Conservation (phyloP, 768 basidiomycete species). For the Cystobasidium tubakii region DNA sequence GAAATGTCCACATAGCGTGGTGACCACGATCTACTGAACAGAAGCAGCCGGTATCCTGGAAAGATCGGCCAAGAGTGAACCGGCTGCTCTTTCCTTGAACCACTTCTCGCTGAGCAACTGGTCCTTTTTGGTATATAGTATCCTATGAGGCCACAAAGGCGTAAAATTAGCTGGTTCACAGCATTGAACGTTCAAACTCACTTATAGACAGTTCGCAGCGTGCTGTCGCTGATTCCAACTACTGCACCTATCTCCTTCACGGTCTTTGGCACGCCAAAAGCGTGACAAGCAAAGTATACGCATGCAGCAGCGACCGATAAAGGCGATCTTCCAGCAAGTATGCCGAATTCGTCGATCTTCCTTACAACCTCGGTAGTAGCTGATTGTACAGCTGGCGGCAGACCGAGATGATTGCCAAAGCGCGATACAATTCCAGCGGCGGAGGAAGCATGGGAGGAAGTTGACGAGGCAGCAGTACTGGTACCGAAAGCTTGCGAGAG, state of each 20-base stretch:
- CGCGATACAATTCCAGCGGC: constrained; percentile 84
- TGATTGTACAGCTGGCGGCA: constrained; percentile 72
- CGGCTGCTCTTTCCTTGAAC: constrained; percentile 15
- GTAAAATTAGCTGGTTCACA: background rate
- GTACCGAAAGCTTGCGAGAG: constrained; percentile 19
- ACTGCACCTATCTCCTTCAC: constrained; percentile 81
- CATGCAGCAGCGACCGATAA: constrained; percentile 98
- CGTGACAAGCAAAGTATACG: constrained; percentile 82
- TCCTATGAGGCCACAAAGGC: background rate
- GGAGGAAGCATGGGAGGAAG: constrained; percentile 50
- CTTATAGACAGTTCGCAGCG: constrained; percentile 83
- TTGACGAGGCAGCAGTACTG: background rate
- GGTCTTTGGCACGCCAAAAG: constrained; percentile 68
- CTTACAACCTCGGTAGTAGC: constrained; percentile 77
- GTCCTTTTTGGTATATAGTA: constrained; percentile 16
- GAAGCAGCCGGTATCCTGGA: constrained; percentile 15
- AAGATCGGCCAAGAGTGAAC: constrained; percentile 28
- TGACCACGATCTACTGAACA: background rate
- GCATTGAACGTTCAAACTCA: constrained; percentile 15
- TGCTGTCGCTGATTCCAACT: constrained; percentile 90
- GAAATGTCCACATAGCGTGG: background rate
- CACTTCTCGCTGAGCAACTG: constrained; percentile 25
- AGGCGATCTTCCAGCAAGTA: constrained; percentile 88
- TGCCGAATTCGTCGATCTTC: constrained; percentile 70
- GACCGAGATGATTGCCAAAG: constrained; percentile 85